Conservation (phyloP, 1,284 basidiomycete genomes). For the Tetrapyrgos nigripes region DNA sequence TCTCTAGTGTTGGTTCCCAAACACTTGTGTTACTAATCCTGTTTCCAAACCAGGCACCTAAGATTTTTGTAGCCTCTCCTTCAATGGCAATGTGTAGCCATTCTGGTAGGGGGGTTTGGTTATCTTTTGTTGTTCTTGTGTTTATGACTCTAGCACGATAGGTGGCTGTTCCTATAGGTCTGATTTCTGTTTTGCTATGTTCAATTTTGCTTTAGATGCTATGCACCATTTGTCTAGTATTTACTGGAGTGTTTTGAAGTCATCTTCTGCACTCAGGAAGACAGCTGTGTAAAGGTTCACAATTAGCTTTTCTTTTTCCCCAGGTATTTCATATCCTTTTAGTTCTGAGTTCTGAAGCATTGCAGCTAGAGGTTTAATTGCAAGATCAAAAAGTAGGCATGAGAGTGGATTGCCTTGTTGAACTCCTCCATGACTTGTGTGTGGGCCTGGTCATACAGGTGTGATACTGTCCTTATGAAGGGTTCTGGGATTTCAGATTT, state of each 20-base stretch:
- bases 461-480: constrained; percentile 19
- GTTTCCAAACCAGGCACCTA: constrained; percentile 13
- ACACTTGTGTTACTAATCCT: background rate
- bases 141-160: constrained; percentile 11
- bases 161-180: constrained; percentile 20
- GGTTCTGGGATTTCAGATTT: constrained; percentile 20
- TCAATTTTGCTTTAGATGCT: too few relatives aligned
- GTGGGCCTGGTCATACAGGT: constrained; percentile 24
- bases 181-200: constrained; percentile 25
- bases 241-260: too few relatives aligned
- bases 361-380: too few relatives aligned
- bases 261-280: constrained; percentile 5
- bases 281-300: constrained; percentile 18
- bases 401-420: constrained; percentile 33
- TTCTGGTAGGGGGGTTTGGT: constrained; percentile 10
- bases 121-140: too few relatives aligned
- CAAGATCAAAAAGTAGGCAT: constrained; percentile 37
- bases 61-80: too few relatives aligned
- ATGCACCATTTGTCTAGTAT: too few relatives aligned
- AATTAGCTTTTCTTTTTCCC: constrained; percentile 7
- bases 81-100: constrained; percentile 15
- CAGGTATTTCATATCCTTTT: too few relatives aligned
- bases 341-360: too few relatives aligned
- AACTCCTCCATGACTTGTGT: constrained; percentile 26
- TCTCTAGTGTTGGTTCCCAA: too few relatives aligned